Base-by-base conservation (phyloP, 371 early-diverging fungal species). In the Dinochytrium kinnereticum region DNA sequence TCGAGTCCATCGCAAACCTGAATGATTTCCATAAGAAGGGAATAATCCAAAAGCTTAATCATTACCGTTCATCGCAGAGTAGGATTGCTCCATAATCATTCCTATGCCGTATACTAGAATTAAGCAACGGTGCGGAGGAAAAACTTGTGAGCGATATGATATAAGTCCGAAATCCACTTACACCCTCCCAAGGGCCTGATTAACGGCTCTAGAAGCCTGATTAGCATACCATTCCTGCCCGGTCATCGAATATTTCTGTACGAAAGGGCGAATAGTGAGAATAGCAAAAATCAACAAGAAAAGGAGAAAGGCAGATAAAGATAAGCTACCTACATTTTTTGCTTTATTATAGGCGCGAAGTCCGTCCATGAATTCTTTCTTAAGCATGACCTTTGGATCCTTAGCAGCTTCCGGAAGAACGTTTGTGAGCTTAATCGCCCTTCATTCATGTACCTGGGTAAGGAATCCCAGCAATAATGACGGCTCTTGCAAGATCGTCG, bases 131-230 rank as follows among this genome's bases (percentile, higher is more conserved):
- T 39, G 40, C 59, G 40, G 40, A 24, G 49, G 24, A 50, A 24
- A 19, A 13, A 13, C 44, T 24, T 49, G 3, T 21, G 17, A 31
- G 10, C 69, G 36, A 24, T 7, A 44, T 28, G 2, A 51, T 59
- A 69, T 39, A 5, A 69, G 17, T 44, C 40, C 28, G 34, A 67
- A 66, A 49, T 39, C 17, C 17, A 70, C 59, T 55, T 73, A 77
- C 78, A 82, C 94, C 59, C 99, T 83, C 17, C 99, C 99, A 17
- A 98, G 76, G 0, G 98, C 98, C 81, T 98, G 98, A 76, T 98
- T 98, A 50, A 95, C 91, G 2, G 98, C 96, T 39, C 96, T 84
- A 55, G 87, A 92, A 0, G 98, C 98, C 79, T 97, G 96, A 21
- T 88, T 88, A 19, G 87, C 81, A 76, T 98, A 98, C 96, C 96